Conservation (phyloP, 2,329 filamentous ascomycete species). For the Arthrobotrys entomopaga region DNA sequence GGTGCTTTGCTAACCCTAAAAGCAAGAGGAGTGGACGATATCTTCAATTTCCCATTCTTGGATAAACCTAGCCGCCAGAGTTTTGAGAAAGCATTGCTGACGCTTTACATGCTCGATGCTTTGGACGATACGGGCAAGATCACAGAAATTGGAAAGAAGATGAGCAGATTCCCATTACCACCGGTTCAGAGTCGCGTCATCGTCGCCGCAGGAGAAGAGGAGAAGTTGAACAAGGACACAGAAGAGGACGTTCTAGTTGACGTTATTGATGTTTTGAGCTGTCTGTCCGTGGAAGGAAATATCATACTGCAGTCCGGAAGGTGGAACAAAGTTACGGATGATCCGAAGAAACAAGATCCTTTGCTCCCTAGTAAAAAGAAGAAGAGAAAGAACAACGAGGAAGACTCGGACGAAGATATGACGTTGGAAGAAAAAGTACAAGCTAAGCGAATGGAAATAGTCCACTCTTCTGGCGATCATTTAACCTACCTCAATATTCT, state of each 20-base stretch:
- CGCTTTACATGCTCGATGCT: constrained; percentile 81
- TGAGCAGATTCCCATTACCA: constrained; percentile 84
- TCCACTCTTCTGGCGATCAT: constrained; percentile 57
- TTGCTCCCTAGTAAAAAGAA: constrained; percentile 42
- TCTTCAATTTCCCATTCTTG: constrained; percentile 84
- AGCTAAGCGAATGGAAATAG: constrained; percentile 54
- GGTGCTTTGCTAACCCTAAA: constrained; percentile 93
- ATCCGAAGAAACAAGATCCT: constrained; percentile 26
- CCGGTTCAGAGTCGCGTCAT: constrained; percentile 84
- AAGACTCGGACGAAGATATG: constrained; percentile 47
- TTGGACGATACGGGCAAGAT: constrained; percentile 77
- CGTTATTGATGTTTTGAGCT: constrained; percentile 73
- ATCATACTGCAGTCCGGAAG: constrained; percentile 56
- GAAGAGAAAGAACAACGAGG: constrained; percentile 49
- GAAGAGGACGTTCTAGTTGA: constrained; percentile 77
- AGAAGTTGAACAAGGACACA: constrained; percentile 59
- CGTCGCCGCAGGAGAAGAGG: constrained; percentile 77
- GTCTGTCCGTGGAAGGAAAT: constrained; percentile 57
- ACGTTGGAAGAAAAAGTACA: constrained; percentile 46
- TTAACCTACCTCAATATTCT: constrained; percentile 58
- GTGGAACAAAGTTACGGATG: constrained; percentile 37
- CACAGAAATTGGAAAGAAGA: constrained; percentile 76
- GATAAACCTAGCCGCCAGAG: constrained; percentile 80
- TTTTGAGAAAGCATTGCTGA: constrained; percentile 81
- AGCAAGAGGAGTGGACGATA: constrained; percentile 83